Evolutionary conservation across 768 basidiomycete species (phyloP).

Genomic region (Neoboletus subvelutipes): DNA sequence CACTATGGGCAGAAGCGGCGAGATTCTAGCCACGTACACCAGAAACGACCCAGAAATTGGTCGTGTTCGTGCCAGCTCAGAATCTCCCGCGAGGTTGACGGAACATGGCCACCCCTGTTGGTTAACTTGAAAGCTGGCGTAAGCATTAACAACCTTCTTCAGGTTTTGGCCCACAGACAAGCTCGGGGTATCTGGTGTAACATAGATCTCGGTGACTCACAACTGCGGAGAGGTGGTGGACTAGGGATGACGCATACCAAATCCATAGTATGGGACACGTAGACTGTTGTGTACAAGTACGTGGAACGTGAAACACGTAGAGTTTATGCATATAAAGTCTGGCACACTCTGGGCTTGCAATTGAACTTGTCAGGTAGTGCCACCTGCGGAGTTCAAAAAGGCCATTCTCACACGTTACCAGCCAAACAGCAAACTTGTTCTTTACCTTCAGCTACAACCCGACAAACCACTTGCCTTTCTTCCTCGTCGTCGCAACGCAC

Average conservation of each 20-base stretch:
- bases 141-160: not conserved
- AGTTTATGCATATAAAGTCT: not conserved
- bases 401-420: slow-evolving; percentile 31
- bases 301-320: slow-evolving; percentile 4
- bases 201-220: not conserved
- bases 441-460: slow-evolving; percentile 31
- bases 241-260: not conserved
- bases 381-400: slow-evolving; percentile 38
- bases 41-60: not conserved
- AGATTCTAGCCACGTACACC: not conserved
- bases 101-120: not conserved
- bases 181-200: not conserved
- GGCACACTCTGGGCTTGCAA: not conserved
- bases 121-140: not conserved
- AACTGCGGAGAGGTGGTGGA: not conserved
- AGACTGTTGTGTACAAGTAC: slow-evolving; percentile 8
- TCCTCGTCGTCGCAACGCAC: slow-evolving; percentile 36
- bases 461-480: slow-evolving; percentile 28
- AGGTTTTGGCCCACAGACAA: not conserved
- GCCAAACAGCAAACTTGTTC: slow-evolving; percentile 35
- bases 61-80: not conserved
- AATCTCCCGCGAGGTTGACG: not conserved
- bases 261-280: slow-evolving; percentile 20
- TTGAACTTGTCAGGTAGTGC: slow-evolving; percentile 1
- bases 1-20: not conserved